Evolutionary conservation across 78 protist species (phyloP).

Genomic region (Mastigamoeba balamuthi): DNA sequence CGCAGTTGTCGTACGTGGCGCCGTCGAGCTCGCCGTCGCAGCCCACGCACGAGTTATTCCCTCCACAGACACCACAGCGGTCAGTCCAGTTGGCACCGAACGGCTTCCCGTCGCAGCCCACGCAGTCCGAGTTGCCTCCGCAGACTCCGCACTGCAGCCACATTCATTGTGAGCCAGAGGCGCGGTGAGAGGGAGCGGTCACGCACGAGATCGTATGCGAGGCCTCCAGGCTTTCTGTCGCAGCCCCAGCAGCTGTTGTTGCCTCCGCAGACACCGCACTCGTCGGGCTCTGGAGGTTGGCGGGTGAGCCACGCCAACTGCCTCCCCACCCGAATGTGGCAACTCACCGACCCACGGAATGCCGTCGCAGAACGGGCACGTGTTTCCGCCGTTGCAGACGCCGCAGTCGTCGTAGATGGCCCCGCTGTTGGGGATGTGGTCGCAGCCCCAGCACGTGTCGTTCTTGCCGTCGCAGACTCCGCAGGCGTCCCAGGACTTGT

Average conservation of each 20-base stretch:
- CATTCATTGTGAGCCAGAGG: no score
- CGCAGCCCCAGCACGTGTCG: slow-evolving; percentile 39
- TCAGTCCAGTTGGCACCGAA: not conserved
- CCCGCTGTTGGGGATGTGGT: not conserved
- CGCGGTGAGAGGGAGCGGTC: no score
- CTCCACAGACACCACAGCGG: not conserved
- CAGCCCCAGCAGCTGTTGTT: slow-evolving; percentile 1
- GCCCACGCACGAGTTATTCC: not conserved
- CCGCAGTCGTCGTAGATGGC: slow-evolving; percentile 14
- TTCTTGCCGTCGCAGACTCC: slow-evolving; percentile 46
- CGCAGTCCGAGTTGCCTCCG: not conserved
- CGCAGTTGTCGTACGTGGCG: slow-evolving; percentile 1
- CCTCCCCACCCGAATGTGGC: no score
- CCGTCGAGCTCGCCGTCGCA: slow-evolving; percentile 12
- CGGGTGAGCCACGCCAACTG: no score
- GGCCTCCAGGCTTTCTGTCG: no score
- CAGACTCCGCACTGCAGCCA: not conserved
- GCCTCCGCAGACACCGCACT: slow-evolving; percentile 27
- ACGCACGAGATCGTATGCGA: no score
- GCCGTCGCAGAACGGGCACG: no score
- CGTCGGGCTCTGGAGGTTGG: not conserved
- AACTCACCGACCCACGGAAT: no score
- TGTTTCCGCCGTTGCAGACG: slow-evolving; percentile 36
- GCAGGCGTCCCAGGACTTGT: slow-evolving; percentile 12
- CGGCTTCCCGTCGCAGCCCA: not conserved